Percentiles rank a stretch among this genome's conserved stretches.
These are phyloP conservation scores for Exsudoporus floridanus DNA, from an alignment of 1,284 basidiomycete species.

Conservation along the genomic window DNA sequence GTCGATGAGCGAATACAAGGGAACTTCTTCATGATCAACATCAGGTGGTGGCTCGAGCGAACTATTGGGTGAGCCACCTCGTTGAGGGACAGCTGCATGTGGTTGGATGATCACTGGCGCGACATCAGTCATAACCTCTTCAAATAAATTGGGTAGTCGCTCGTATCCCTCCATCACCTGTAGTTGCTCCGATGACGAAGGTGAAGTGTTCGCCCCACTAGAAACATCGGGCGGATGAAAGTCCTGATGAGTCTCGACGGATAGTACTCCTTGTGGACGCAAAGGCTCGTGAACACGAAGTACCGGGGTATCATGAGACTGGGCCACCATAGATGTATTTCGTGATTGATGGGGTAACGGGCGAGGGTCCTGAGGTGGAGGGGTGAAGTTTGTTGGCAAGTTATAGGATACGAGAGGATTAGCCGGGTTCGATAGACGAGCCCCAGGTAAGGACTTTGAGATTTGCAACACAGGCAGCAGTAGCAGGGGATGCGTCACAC, in stretches of 20 bases:
- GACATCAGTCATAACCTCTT: background rate
- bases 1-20: conserved; percentile 26
- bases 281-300: background rate
- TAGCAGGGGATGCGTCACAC: background rate
- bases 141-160: background rate
- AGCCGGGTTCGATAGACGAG: background rate
- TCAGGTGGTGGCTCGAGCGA: conserved; percentile 3
- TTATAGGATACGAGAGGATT: background rate
- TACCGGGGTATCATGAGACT: background rate
- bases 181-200: conserved; percentile 2
- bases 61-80: background rate
- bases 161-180: conserved; percentile 1
- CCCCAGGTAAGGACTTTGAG: background rate
- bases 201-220: background rate
- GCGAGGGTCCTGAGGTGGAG: background rate
- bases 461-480: background rate
- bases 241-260: background rate
- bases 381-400: background rate
- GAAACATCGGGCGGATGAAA: background rate
- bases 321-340: background rate
- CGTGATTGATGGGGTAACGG: background rate
- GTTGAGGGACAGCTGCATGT: background rate
- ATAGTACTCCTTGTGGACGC: background rate
- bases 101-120: background rate
- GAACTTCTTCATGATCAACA: conserved; percentile 19